These are phyloP conservation scores for Trichoderma pleuroti DNA, from an alignment of 2,329 filamentous ascomycete species.

Conservation along the genomic window DNA sequence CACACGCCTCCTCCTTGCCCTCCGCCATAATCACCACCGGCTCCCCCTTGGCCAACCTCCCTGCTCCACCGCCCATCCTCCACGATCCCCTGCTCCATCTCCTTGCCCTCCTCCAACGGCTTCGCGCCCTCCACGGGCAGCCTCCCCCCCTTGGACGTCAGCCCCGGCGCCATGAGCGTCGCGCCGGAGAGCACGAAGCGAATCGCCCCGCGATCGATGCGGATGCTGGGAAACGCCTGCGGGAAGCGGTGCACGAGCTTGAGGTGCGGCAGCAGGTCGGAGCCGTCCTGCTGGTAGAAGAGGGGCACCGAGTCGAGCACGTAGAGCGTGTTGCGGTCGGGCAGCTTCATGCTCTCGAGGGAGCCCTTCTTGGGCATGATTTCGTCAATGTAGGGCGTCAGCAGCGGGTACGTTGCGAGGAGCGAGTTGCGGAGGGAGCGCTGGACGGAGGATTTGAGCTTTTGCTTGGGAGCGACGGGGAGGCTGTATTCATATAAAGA, in stretches of 20 bases:
- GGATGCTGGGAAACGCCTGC: conserved; percentile 73
- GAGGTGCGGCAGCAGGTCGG: conserved; percentile 81
- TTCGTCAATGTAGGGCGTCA: conserved; percentile 86
- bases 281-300: conserved; percentile 83
- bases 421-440: conserved; percentile 80
- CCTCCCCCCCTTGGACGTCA: conserved; percentile 79
- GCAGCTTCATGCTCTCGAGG: conserved; percentile 85
- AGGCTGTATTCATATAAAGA: conserved; percentile 50
- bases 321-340: conserved; percentile 87
- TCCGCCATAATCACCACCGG: conserved; percentile 88
- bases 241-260: conserved; percentile 88
- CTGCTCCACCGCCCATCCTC: conserved; percentile 56
- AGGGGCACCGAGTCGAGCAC: conserved; percentile 72
- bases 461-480: conserved; percentile 76
- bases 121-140: conserved; percentile 57
- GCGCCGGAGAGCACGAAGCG: conserved; percentile 93
- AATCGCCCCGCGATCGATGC: conserved; percentile 93
- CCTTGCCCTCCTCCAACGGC: conserved; percentile 37
- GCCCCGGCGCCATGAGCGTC: conserved; percentile 90
- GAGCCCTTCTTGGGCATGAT: conserved; percentile 93
- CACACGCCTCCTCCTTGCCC: conserved; percentile 87
- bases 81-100: conserved; percentile 42
- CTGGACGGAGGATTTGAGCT: conserved; percentile 96
- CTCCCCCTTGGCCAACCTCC: conserved; percentile 72
- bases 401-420: conserved; percentile 77